phyloP scores from a whole-genome alignment of 2,329 filamentous ascomycete species.

The Septoria petroselini region DNA sequence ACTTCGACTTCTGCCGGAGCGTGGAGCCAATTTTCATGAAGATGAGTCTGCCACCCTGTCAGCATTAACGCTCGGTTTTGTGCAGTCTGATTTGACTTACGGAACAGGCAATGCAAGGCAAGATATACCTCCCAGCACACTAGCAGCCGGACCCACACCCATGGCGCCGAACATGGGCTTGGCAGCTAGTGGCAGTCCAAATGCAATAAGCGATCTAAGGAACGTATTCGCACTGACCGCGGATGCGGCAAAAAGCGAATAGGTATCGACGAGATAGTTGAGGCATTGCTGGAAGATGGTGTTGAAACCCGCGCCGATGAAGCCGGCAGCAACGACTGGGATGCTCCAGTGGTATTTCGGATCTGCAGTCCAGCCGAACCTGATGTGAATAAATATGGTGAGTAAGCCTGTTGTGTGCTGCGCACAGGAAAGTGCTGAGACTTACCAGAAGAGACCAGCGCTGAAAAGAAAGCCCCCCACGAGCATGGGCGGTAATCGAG shows the following conservation, averaged over 20 bases:
- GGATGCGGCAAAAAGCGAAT: conserved; percentile 45
- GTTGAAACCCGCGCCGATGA: conserved; percentile 49
- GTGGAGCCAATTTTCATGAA: conserved; percentile 45
- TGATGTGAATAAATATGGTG: not conserved
- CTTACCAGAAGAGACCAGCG: conserved; percentile 19
- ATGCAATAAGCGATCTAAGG: conserved; percentile 45
- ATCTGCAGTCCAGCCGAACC: conserved; percentile 27
- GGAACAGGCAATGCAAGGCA: conserved; percentile 44
- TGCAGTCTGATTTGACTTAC: not conserved
- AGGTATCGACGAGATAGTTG: conserved; percentile 45
- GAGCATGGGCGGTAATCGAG: conserved; percentile 46
- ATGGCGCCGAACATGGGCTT: conserved; percentile 44
- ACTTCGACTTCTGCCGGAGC: conserved; percentile 45
- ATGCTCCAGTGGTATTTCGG: conserved; percentile 42
- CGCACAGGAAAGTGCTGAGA: not conserved
- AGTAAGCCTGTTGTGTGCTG: not conserved
- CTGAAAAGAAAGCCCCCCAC: conserved; percentile 45
- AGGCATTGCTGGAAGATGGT: conserved; percentile 50
- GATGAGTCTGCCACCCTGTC: conserved; percentile 31
- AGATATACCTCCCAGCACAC: conserved; percentile 44
- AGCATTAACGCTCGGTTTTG: not conserved
- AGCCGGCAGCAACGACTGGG: conserved; percentile 36
- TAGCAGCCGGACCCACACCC: conserved; percentile 44
- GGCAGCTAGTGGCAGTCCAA: conserved; percentile 38
- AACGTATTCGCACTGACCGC: conserved; percentile 52